Base-by-base conservation (phyloP, 495 filamentous ascomycete species). In the Sabuloglossum arenarium region DNA sequence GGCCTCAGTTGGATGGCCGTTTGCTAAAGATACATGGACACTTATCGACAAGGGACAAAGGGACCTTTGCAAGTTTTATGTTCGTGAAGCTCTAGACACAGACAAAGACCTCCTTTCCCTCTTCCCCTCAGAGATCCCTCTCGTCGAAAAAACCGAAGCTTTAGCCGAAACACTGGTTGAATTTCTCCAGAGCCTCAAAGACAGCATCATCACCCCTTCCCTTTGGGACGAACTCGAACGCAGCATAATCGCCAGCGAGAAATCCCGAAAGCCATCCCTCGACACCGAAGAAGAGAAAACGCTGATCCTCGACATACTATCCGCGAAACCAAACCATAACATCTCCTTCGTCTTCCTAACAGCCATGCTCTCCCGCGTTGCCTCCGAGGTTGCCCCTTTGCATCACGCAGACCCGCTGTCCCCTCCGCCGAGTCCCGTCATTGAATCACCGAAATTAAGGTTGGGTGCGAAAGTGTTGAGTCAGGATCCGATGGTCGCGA, bases 341-440 rank as follows among this genome's bases (percentile, higher is more conserved):
- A 84, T 89, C 58, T 85, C 83, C 0, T 91, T 94, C 64, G 81
- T 89, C 9, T 88, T 94, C 58, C 66, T 95, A 32, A 88, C 80
- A 2, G 80, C 84, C 45, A 87, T 89, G 75, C 75, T 95, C 8
- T 59, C 55, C 2, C 32, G 46, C 10, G 42, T 59, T 29, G 37
- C 31, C 25, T 24, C 21, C 12, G 57, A 59, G 43, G 27, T 59
- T 6, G 53, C 47, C 1, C 47, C 47, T 4, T 29, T 14, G 23
- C 47, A 29, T 19, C 42, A 23, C 6, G 12, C 47, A 51, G 47
- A 30, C 5, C 28, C 47, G 4, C 23, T 51, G 14, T 51, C 24
- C 12, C 47, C 47, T 1, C 47, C 47, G 21, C 21, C 28, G 3
- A 51, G 47, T 12, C 47, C 47, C 16, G 21, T 29, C 9, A 11